These are phyloP conservation scores for Colletotrichum filicis DNA, from an alignment of 2,329 filamentous ascomycete species.

Conservation along the genomic window DNA sequence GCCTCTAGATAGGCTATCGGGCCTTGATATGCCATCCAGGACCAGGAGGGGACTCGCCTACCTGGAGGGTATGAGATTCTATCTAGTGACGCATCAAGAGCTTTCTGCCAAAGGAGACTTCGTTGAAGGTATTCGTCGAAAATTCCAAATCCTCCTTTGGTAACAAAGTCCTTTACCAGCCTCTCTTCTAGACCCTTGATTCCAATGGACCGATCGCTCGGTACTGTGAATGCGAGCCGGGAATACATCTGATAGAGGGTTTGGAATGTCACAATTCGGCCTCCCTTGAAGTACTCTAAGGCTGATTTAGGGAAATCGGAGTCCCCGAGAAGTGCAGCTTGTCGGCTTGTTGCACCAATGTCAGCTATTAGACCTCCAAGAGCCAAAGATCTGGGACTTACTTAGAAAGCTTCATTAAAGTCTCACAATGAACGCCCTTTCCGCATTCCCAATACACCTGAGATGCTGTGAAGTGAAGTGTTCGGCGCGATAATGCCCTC, in stretches of 20 bases:
- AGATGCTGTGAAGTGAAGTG: not conserved
- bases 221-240: not conserved
- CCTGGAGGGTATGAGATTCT: not conserved
- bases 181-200: conserved; percentile 1
- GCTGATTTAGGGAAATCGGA: not conserved
- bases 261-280: not conserved
- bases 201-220: not conserved
- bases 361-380: not conserved
- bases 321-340: not conserved
- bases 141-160: conserved; percentile 1
- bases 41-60: not conserved
- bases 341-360: not conserved
- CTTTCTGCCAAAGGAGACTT: conserved; percentile 1
- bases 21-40: not conserved
- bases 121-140: not conserved
- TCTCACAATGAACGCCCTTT: not conserved
- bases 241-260: not conserved
- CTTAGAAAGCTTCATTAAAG: not conserved
- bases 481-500: not conserved
- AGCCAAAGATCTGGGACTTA: not conserved
- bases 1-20: not conserved
- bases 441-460: conserved; percentile 2
- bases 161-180: not conserved
- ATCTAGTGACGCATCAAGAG: no score
- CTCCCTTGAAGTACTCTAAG: not conserved